Base-by-base conservation (phyloP, 306 rosid genomes). In the Cajanus cajan region DNA sequence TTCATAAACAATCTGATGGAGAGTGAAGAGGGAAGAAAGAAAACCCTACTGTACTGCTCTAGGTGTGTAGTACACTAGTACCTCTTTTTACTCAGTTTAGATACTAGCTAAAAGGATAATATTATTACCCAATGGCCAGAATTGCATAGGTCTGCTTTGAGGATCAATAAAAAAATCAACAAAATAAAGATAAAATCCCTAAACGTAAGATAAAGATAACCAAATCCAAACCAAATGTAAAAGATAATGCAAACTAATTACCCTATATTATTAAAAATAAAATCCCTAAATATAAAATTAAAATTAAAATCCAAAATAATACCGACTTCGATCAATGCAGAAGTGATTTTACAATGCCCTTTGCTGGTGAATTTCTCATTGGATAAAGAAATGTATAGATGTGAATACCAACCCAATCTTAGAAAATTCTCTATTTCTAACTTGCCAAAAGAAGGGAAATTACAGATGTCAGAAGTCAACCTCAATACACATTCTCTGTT, bases 401-500 rank as follows among this genome's bases (percentile, higher is more conserved):
- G 63, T 48, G 44, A 54, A 55, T 34, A 74, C 63, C 48, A 73
- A 19, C 69, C 41, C 39, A 63, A 54, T 40, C 52, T 50, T 14
- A 7, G 25, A 69, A 69, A 77, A 43, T 45, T 69, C 1, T 36
- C 0, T 25, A 14, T 15, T 31, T 31, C 34, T 39, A 67, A 74
- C n/a, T 73, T 18, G 59, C 31, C 71, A 28, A 41, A 51, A 22
- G 44, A 62, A 15, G 7, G 68, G 43, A 79, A 79, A 36, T 68
- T 58, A 55, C 64, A 31, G 18, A 48, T 68, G 66, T 70, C 67
- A 51, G 36, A 65, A 68, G 62, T 22, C 57, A 22, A 68, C 33
- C 84, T 55, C 72, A 24, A 16, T 5, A 48, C 15, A 16, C 28
- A 22, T 58, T 71, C 61, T 69, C 71, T 66, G 4, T 81, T 15